Evolutionary conservation across 208 protist species (phyloP).

Genomic region (Porcisia hertigi): DNA sequence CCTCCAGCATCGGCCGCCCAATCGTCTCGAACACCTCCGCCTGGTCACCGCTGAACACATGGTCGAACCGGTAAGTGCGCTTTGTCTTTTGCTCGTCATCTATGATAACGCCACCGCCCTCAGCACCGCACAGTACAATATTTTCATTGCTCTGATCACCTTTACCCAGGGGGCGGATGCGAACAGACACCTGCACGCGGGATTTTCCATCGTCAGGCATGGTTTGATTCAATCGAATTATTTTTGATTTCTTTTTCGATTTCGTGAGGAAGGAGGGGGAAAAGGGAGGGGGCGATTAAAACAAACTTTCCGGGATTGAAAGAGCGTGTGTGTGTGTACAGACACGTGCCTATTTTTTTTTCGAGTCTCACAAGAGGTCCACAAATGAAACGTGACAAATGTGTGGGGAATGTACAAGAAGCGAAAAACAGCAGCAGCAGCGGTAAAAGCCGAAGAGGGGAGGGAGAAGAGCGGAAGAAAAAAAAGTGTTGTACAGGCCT

Average conservation of each 20-base stretch:
- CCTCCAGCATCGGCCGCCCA: slow-evolving; percentile 74
- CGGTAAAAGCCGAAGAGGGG: neutral
- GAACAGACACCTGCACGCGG: slow-evolving; percentile 40
- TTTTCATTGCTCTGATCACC: slow-evolving; percentile 22
- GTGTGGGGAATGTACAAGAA: neutral
- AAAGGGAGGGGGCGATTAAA: neutral
- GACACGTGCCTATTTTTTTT: no score
- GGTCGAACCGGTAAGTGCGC: slow-evolving; percentile 40
- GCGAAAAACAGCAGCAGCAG: neutral
- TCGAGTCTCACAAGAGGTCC: neutral
- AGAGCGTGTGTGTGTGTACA: neutral
- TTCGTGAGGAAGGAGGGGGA: neutral
- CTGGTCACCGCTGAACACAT: slow-evolving; percentile 54
- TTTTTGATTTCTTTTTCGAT: neutral
- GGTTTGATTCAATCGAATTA: neutral
- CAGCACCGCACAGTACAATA: slow-evolving; percentile 8
- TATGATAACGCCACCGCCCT: slow-evolving; percentile 16
- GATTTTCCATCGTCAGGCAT: slow-evolving; percentile 23
- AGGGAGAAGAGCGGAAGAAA: neutral
- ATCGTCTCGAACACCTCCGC: slow-evolving; percentile 69
- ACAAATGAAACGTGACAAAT: neutral
- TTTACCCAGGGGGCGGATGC: slow-evolving; percentile 33
- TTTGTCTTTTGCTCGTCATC: slow-evolving; percentile 30
- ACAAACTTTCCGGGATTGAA: neutral
- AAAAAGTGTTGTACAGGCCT: neutral